Conservation (phyloP, 1,284 basidiomycete genomes). For the Farysia itapuensis region DNA sequence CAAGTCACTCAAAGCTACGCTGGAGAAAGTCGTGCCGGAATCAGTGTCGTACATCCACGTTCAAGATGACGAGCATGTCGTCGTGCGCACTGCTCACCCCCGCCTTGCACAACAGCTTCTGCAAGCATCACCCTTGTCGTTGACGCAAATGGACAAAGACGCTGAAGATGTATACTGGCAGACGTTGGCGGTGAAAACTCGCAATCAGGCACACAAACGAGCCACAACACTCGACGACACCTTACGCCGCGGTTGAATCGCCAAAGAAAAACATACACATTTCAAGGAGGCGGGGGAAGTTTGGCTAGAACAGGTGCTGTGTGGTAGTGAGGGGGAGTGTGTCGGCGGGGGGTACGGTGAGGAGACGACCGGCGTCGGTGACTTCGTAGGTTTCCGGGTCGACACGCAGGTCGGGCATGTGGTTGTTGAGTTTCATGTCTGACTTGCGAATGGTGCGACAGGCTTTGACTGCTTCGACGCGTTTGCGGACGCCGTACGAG, state of each 20-base stretch:
- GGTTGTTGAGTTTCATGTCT: slow-evolving; percentile 90
- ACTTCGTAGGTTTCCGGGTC: slow-evolving; percentile 78
- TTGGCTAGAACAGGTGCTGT: slow-evolving; percentile 14
- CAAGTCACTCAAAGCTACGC: slow-evolving; percentile 10
- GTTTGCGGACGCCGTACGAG: slow-evolving; percentile 75
- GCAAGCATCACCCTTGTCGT: neutral
- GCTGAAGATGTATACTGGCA: slow-evolving; percentile 12
- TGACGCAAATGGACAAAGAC: slow-evolving; percentile 1
- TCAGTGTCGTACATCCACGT: slow-evolving; percentile 22
- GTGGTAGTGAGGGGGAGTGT: slow-evolving; percentile 46
- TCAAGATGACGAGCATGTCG: neutral
- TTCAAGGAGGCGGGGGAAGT: neutral
- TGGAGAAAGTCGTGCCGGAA: slow-evolving; percentile 15
- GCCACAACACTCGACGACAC: no score
- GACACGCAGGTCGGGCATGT: slow-evolving; percentile 78
- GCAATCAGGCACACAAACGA: neutral
- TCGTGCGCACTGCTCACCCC: slow-evolving; percentile 11
- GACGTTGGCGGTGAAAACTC: slow-evolving; percentile 7
- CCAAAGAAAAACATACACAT: no score
- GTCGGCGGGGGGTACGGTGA: slow-evolving; percentile 47
- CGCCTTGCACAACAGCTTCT: neutral
- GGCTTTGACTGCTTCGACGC: slow-evolving; percentile 72
- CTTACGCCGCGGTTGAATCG: no score
- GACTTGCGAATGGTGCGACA: slow-evolving; percentile 78
- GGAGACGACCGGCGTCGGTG: slow-evolving; percentile 35